A percentile compares a stretch with the other conserved stretches of the same genome.
These are phyloP conservation scores for Fomitopsis schrenkii DNA, from an alignment of 1,284 basidiomycete species.

Conservation along the genomic window DNA sequence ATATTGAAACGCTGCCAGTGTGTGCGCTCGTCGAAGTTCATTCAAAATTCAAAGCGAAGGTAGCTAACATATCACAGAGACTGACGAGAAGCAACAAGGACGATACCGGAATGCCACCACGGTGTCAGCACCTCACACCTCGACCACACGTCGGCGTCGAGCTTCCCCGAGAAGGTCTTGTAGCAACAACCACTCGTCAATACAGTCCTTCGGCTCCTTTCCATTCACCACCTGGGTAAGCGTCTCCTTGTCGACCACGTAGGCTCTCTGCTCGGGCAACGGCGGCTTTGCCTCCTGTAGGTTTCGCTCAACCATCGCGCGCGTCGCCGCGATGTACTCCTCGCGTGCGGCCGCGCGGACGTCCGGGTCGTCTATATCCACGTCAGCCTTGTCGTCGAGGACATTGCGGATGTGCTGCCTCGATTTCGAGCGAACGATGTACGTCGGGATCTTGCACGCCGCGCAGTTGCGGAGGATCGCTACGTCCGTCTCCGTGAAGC, in stretches of 20 bases:
- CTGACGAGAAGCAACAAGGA: too few species aligned
- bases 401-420: background rate
- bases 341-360: background rate
- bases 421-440: background rate
- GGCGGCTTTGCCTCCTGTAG: background rate
- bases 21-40: too few species aligned
- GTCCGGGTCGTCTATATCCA: background rate
- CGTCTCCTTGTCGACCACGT: background rate
- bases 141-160: background rate
- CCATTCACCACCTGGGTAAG: background rate
- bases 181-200: background rate
- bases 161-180: background rate
- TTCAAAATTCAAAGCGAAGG: too few species aligned
- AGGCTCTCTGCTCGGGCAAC: background rate
- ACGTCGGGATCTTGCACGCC: background rate
- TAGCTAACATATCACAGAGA: too few species aligned
- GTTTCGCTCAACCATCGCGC: background rate
- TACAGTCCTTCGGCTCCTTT: background rate
- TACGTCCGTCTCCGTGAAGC: too few species aligned
- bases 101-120: too few species aligned
- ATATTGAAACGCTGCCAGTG: too few species aligned
- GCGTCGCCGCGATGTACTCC: background rate
- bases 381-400: background rate
- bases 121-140: background rate
- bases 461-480: background rate